Evolutionary conservation across 2,329 filamentous ascomycete genomes (phyloP), one percentile per base, ranked within the genome.

Genomic region (Ophiostoma populinum): DNA sequence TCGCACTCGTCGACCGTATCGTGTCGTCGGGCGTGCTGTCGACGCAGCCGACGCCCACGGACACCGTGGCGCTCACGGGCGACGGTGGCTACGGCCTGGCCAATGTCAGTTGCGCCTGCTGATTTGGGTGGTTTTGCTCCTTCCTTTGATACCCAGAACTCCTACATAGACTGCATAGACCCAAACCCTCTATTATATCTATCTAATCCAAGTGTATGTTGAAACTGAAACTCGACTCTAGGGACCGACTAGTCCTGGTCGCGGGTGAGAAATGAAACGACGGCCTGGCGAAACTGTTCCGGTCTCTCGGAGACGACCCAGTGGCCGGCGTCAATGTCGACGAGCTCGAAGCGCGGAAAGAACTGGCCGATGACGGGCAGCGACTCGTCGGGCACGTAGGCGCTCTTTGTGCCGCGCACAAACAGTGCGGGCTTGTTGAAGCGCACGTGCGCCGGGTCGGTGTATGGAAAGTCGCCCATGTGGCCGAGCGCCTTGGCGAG

Each of bases 301-400:
- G 83, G 82, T 46, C 83, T 76, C 60, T 92, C 83, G n/a, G 80
- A 82, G 42, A 87, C 85, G 5, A 92, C 61, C 83, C 83, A 92
- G 53, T 92, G 83, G 0, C 83, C 83, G 7, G 75, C 68, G 24
- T 90, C 75, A 21, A 92, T 59, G 55, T 87, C 78, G 32, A 63
- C 70, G 20, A 90, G 49, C 50, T 70, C 59, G 49, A 90, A 92
- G 17, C 63, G 62, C 9, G 83, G 83, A 49, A 92, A 92, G 56
- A 92, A 90, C 42, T 72, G 65, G 3, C 81, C 80, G 45, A 90
- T 76, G 13, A 78, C 57, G n/a, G 81, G 80, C 32, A 92, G 55
- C 35, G 73, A 67, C 55, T 92, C 82, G 51, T 92, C 80, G 5
- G 80, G 70, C 3, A 92, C 71, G 53, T 92, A 92, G 45, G 67